Conservation (phyloP, 257 asterid species). For the Plantago elongata region DNA sequence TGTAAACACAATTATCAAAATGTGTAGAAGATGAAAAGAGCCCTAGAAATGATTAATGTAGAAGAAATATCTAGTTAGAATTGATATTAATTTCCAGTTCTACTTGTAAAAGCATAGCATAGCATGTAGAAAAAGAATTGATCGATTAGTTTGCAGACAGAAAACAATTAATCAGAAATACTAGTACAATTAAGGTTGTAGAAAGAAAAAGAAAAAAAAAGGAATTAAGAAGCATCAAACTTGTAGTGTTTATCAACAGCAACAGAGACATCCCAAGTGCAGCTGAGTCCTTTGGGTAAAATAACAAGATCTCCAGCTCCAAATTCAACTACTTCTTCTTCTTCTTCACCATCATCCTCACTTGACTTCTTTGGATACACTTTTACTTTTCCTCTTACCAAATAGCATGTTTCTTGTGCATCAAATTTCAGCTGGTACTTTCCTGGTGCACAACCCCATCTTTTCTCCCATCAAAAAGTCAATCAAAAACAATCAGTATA, state of each 20-base stretch:
- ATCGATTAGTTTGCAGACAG: too few species aligned
- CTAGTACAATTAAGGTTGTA: too few species aligned
- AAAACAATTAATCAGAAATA: neutral
- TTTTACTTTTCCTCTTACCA: conserved; percentile 69
- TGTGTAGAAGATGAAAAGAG: too few species aligned
- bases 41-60: too few species aligned
- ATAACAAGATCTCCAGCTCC: conserved; percentile 88
- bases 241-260: conserved; percentile 82
- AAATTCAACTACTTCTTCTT: conserved; percentile 49
- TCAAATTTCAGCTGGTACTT: conserved; percentile 74
- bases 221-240: conserved; percentile 45
- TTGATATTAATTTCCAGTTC: too few species aligned
- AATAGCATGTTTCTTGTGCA: conserved; percentile 72
- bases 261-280: conserved; percentile 88
- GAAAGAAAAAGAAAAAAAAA: neutral
- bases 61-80: too few species aligned
- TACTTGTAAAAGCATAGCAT: too few species aligned
- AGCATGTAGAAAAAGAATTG: too few species aligned
- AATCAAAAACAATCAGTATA: too few species aligned
- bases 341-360: conserved; percentile 9
- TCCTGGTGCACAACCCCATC: conserved; percentile 94
- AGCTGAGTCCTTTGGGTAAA: conserved; percentile 74
- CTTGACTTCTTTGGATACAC: conserved; percentile 50
- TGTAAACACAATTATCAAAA: too few species aligned
- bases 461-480: neutral